Evolutionary conservation across 495 filamentous ascomycete genomes (phyloP), one percentile per base, ranked within the genome.

Genomic region (Aspergillus nidulans): DNA sequence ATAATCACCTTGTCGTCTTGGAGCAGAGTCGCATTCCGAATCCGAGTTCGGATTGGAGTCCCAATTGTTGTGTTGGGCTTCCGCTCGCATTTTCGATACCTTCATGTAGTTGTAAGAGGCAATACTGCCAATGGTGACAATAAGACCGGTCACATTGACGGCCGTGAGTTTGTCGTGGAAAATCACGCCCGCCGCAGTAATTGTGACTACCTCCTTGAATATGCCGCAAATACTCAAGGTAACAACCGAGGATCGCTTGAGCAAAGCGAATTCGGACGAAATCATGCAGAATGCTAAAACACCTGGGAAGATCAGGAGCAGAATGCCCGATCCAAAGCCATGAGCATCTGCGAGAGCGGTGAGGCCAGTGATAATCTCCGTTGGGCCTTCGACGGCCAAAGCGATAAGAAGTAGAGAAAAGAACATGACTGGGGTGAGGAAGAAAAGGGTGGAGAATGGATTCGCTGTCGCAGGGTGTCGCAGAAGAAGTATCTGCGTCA

Each of bases 171-270:
- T 81, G 63, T 99, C 95, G 60, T 91, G 83, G 74, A 97, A 99
- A 6, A 95, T 84, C 13, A 95, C 68, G 18, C 88, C 89, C 0
- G 94, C 95, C 1, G 90, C 90, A 36, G 84, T 84, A 64, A 99
- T 97, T 6, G 95, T 99, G 49, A 99, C 85, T 10, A 96, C 95
- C 72, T 99, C 95, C 71, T 99, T 99, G 78, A 99, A 97, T 49
- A 97, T 99, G 44, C 95, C 95, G 58, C 91, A 95, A 52, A 99
- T 97, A 47, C 87, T 91, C 45, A 99, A 80, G 0, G 95, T 97
- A 44, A 99, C 95, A 49, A 99, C 95, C 6, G 87, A 91, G 4
- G 92, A 97, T 28, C 95, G 90, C 77, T 97, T 86, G 40, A 99
- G 79, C 25, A 99, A 80, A 42, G 95, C 92, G 62, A 97, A 99